Conservation (phyloP, 495 filamentous ascomycete genomes). For the Corynascus novoguineensis region DNA sequence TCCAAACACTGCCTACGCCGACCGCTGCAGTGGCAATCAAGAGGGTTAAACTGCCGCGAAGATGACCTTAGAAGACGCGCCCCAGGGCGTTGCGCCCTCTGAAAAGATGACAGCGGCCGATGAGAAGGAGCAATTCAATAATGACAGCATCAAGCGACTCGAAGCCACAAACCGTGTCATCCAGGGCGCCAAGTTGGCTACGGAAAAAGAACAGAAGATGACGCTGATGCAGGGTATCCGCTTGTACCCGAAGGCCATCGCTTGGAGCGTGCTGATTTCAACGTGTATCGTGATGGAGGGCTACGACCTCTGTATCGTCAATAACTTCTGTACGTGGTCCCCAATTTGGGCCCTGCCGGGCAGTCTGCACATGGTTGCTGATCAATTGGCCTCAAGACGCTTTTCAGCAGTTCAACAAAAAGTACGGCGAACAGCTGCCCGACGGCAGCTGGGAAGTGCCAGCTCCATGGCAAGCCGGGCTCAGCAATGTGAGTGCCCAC, state of each 20-base stretch:
- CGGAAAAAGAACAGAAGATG: constrained; percentile 52
- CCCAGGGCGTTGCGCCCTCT: constrained; percentile 1
- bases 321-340: constrained; percentile 47
- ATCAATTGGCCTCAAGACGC: constrained; percentile 32
- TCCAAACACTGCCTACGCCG: too few relatives aligned
- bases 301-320: constrained; percentile 55
- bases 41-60: background rate
- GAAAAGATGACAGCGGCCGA: constrained; percentile 1
- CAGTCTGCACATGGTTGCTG: background rate
- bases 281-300: constrained; percentile 63
- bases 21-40: background rate
- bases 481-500: constrained; percentile 56
- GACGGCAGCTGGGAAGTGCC: constrained; percentile 62
- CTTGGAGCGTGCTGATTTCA: constrained; percentile 56
- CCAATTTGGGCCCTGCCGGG: background rate
- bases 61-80: constrained; percentile 17
- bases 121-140: constrained; percentile 4
- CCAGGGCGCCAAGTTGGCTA: constrained; percentile 40
- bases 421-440: constrained; percentile 55
- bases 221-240: constrained; percentile 47
- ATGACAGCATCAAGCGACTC: constrained; percentile 16
- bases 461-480: constrained; percentile 69
- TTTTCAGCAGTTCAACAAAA: constrained; percentile 58
- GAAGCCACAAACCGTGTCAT: constrained; percentile 38
- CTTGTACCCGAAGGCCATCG: constrained; percentile 53